Evolutionary conservation across 1,139 yeast genomes (phyloP).

Genomic region (Candida pseudoviswanathii): DNA sequence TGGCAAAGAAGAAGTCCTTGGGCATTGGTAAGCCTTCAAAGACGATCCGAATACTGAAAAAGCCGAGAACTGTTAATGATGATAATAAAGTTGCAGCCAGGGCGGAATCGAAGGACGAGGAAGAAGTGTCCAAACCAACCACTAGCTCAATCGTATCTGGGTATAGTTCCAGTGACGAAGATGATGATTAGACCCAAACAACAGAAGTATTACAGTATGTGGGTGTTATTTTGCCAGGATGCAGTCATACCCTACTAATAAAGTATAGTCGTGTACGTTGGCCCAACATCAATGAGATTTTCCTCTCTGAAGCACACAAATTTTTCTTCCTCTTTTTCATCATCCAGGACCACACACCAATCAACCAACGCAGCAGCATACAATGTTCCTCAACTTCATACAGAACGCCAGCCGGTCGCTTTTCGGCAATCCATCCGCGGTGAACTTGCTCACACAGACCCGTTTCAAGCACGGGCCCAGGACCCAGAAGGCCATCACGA

Average conservation of each 20-base stretch:
- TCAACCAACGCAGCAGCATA: background rate
- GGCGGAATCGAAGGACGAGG: background rate
- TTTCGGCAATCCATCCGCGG: conserved; percentile 22
- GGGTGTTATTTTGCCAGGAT: background rate
- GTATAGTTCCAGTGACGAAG: conserved; percentile 6
- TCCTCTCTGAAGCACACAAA: background rate
- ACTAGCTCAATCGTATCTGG: background rate
- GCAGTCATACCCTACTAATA: background rate
- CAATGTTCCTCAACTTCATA: conserved; percentile 18
- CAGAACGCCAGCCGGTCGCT: conserved; percentile 19
- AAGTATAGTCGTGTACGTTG: conserved; percentile 6
- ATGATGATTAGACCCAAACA: background rate
- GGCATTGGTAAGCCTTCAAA: background rate
- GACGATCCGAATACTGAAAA: background rate
- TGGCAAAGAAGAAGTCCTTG: background rate
- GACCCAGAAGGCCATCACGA: conserved; percentile 77
- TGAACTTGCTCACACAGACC: conserved; percentile 35
- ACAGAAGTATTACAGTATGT: background rate
- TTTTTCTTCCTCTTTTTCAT: conserved; percentile 4
- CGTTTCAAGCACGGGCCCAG: conserved; percentile 65
- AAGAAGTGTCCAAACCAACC: background rate
- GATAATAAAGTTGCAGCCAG: background rate
- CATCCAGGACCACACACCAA: background rate
- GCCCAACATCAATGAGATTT: background rate
- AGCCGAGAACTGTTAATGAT: background rate